Base-by-base conservation (phyloP, 2,329 filamentous ascomycete species). In the Ophiosphaerella narmari region DNA sequence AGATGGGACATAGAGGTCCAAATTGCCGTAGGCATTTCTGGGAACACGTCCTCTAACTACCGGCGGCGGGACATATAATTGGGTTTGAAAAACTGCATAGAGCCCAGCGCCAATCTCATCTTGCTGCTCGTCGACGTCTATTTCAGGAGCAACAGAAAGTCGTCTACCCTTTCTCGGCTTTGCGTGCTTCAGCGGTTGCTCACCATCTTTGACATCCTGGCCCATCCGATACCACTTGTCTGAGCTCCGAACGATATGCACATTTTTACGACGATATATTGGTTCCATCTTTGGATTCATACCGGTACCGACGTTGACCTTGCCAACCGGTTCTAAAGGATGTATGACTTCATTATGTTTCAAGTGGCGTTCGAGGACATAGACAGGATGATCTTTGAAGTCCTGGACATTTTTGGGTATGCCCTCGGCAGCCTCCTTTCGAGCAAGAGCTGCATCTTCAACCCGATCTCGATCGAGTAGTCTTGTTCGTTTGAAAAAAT, bases 221-320 rank as follows among this genome's bases (percentile, higher is more conserved):
- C 94, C 94, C 52, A 93, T 75, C 2, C 92, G 86, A 71, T 94
- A 97, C 95, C 94, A 99, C 56, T 89, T 91, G 59, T 96, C 91
- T 3, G 85, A 86, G 54, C 86, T 95, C 54, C 86, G 84, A 1
- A 91, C 91, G 5, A 85, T 66, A 44, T 90, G 86, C 0, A 99
- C 90, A 67, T 97, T 90, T 40, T 80, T 81, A 3, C 94, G 83
- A 21, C 92, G 85, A 68, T 90, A 99, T 0, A 99, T 87, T 43
- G 84, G 83, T 69, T 96, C 92, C 54, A 93, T 75, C 37, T 79
- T 76, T 65, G 55, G 82, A 74, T 68, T 83, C 79, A 71, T 81
- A 77, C 75, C 72, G 3, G 74, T 71, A 2, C 90, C 88, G 4
- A 86, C 84, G 8, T 84, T 84, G 5, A 97, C 84, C 46, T 90